Conservation (phyloP, 2,329 filamentous ascomycete genomes). For the Xylaria sp. region DNA sequence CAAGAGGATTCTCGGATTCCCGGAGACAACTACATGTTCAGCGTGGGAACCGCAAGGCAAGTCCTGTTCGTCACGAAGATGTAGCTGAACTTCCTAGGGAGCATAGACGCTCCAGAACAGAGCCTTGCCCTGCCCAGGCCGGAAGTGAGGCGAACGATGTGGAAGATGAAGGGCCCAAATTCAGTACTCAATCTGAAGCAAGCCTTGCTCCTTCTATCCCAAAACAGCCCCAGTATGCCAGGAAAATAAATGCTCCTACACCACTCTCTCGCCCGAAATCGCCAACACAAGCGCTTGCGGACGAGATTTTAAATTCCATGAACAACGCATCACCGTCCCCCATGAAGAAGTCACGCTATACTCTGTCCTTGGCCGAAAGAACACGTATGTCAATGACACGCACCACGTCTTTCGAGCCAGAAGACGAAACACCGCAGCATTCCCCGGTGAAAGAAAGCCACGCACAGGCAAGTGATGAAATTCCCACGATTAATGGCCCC, state of each 20-base stretch:
- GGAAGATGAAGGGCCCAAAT: slow-evolving; percentile 2
- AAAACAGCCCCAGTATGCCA: slow-evolving; percentile 4
- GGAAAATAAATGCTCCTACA: slow-evolving; percentile 24
- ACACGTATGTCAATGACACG: slow-evolving; percentile 84
- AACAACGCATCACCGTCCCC: slow-evolving; percentile 68
- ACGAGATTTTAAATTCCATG: slow-evolving; percentile 67
- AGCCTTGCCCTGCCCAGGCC: slow-evolving; percentile 1
- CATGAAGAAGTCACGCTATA: slow-evolving; percentile 64
- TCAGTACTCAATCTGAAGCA: slow-evolving; percentile 12
- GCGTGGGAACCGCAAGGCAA: slow-evolving; percentile 24
- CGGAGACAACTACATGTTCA: slow-evolving; percentile 24
- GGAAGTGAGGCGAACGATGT: slow-evolving; percentile 4
- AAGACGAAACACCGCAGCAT: slow-evolving; percentile 46
- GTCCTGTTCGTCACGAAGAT: slow-evolving; percentile 14
- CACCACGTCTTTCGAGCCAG: slow-evolving; percentile 48
- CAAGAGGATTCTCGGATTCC: slow-evolving; percentile 15
- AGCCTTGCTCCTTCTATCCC: slow-evolving; percentile 7
- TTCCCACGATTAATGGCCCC: slow-evolving; percentile 27
- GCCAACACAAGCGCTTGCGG: slow-evolving; percentile 63
- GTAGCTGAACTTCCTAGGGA: slow-evolving; percentile 6
- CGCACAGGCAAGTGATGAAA: slow-evolving; percentile 39
- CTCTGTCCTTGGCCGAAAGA: slow-evolving; percentile 77
- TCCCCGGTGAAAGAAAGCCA: slow-evolving; percentile 39
- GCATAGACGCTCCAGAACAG: slow-evolving; percentile 15
- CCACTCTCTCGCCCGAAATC: slow-evolving; percentile 48